These are phyloP conservation scores for Ceratocystis colombiana DNA, from an alignment of 2,329 filamentous ascomycete species.

Conservation along the genomic window DNA sequence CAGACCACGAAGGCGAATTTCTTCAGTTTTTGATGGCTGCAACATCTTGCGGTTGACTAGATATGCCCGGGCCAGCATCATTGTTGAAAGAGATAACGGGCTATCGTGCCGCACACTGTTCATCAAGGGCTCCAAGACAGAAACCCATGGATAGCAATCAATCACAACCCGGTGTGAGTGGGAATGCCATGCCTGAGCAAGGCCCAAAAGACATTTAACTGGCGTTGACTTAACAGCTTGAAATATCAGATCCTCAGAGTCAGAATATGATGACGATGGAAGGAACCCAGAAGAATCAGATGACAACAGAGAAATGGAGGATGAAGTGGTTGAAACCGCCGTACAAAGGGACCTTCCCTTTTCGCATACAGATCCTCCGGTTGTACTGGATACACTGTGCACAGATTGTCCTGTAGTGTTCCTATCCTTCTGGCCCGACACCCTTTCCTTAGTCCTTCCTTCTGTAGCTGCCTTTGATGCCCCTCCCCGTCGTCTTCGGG, in stretches of 20 bases:
- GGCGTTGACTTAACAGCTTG: conserved; percentile 1
- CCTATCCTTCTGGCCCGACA: not conserved
- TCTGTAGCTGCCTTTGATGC: not conserved
- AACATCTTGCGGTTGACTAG: conserved; percentile 22
- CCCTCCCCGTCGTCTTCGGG: not conserved
- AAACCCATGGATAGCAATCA: conserved; percentile 25
- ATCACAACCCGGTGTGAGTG: conserved; percentile 23
- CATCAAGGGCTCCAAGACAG: conserved; percentile 24
- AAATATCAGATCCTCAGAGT: not conserved
- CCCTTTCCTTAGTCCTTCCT: not conserved
- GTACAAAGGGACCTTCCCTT: not conserved
- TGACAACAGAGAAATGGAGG: not conserved
- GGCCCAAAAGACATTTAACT: conserved; percentile 8
- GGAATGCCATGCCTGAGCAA: conserved; percentile 17
- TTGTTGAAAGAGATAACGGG: conserved; percentile 22
- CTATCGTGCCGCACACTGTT: conserved; percentile 14
- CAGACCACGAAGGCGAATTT: conserved; percentile 12
- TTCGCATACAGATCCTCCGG: not conserved
- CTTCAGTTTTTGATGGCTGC: not conserved
- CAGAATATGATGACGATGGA: not conserved
- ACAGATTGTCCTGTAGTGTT: not conserved
- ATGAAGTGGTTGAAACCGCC: not conserved
- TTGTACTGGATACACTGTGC: not conserved
- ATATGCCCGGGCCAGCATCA: conserved; percentile 23
- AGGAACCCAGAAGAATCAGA: not conserved